Evolutionary conservation across 2,329 filamentous ascomycete species (phyloP), one percentile per base, ranked within the genome.

Genomic region (Fusarium papillatum): DNA sequence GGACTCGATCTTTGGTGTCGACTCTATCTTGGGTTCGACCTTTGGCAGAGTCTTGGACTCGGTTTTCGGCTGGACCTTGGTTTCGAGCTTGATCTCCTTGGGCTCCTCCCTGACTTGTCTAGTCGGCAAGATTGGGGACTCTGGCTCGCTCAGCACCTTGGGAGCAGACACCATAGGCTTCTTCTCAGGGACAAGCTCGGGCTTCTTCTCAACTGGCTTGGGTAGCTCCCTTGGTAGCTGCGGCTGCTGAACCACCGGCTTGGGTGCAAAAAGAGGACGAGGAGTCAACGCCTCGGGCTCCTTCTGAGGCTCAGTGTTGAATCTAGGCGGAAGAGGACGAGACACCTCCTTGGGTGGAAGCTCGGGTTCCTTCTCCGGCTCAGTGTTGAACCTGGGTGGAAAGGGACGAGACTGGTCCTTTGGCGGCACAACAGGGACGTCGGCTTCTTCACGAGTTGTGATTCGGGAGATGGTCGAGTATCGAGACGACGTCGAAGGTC

Each of bases 381-480:
- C 69, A 14, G 74, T 46, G 3, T 75, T 66, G 14, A 69, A 71
- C 26, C 68, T 68, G 2, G 71, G 62, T 8, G 65, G 55, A 46
- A 68, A 53, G 13, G 73, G 53, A 13, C 74, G 71, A 29, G 60
- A 61, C 39, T 76, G 71, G 1, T 71, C 67, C 46, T 66, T 74
- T 14, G 71, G 36, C 2, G 63, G 57, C n/a, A 50, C 46, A 9
- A 14, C 13, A 39, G 69, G 62, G 10, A 26, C 31, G 29, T 77
- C 66, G 11, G 36, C 9, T 11, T 77, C 70, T 7, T 76, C 74
- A 34, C 60, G 69, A 6, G 69, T 63, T n/a, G 69, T 68, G 34
- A 71, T 68, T 7, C 75, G 74, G n/a, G 74, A 76, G 4, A 71
- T 59, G 24, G 65, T 71, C n/a, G 74, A 76, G 48, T 72, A 72